Base-by-base conservation (phyloP, 257 asterid species). In the Marsdenia floribunda region DNA sequence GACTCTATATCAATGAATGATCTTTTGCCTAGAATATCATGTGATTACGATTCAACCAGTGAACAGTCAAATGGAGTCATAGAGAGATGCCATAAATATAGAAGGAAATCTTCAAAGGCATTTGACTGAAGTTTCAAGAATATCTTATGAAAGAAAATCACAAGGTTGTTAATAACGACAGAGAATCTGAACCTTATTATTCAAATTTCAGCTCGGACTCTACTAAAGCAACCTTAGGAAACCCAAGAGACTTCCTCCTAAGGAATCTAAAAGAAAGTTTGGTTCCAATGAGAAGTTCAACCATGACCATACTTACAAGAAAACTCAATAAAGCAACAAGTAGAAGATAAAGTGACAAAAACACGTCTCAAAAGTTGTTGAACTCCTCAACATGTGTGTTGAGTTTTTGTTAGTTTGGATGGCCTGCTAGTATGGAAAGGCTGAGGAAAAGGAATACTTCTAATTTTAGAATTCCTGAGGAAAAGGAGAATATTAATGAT, bases 361-460 rank as follows among this genome's bases (percentile, higher is more conserved):
- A 98, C 91, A 78, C 96, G 79, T 95, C 68, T 93, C 99, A 0
- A 93, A 29, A 95, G 66, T 92, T 98, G 37, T 77, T 95, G 71
- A 89, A 96, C 85, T 87, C 98, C n/a, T 95, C 98, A 11, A 98
- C 99, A 0, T 93, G 98, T 70, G 99, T 92, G 72, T 97, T 95
- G 29, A 98, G 93, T 61, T 95, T 98, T 35, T 95, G 98, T 70
- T 93, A 93, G 87, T 95, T 95, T 26, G 98, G 98, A 12, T 95
- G 99, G 99, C 93, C 98, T 8, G 99, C 99, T 47, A 95, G 93
- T 85, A 93, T 95, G 99, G 99, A 95, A 87, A 95, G 99, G 89
- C 82, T 95, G 82, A 92, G 92, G 99, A 73, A 79, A 85, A 98
- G 97, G 55, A 97, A 95, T 85, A 86, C 91, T 63, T 49, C 96